Percentiles rank a stretch among this genome's conserved stretches.
These are phyloP conservation scores for Lupinus albus DNA, from an alignment of 306 rosid species.

Conservation along the genomic window DNA sequence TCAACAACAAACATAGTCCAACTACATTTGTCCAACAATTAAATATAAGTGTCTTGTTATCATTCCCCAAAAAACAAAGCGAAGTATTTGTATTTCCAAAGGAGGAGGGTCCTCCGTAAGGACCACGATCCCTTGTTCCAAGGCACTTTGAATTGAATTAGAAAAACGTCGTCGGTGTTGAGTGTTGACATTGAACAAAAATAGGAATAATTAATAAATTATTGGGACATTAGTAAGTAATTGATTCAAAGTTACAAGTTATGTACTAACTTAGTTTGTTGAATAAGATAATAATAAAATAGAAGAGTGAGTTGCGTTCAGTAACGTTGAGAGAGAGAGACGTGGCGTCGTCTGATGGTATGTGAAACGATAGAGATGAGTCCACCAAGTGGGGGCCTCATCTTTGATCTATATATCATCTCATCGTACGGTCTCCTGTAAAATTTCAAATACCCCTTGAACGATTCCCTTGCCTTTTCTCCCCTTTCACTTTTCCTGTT, in stretches of 20 bases:
- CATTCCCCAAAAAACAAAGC: neutral
- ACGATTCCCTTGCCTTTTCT: conserved; percentile 59
- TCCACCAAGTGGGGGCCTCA: conserved; percentile 84
- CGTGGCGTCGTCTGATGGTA: conserved; percentile 61
- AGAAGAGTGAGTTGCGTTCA: conserved; percentile 38
- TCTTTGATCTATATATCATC: conserved; percentile 80
- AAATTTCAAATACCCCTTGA: conserved; percentile 60
- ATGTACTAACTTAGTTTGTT: neutral
- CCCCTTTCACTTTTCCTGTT: conserved; percentile 59
- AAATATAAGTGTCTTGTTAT: neutral
- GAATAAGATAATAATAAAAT: neutral
- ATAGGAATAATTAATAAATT: conserved; percentile 50
- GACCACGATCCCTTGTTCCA: conserved; percentile 78
- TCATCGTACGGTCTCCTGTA: conserved; percentile 78
- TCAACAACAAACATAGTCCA: conserved; percentile 49
- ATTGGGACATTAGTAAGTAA: conserved; percentile 25
- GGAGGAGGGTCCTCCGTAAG: conserved; percentile 59
- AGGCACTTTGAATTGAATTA: conserved; percentile 38
- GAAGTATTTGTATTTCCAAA: conserved; percentile 44
- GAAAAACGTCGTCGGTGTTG: conserved; percentile 60
- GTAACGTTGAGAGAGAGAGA: conserved; percentile 80
- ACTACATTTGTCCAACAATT: conserved; percentile 44
- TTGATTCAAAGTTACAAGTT: conserved; percentile 4
- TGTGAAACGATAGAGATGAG: conserved; percentile 83
- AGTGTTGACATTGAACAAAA: conserved; percentile 30